A percentile compares a stretch with the other conserved stretches of the same genome.
Evolutionary conservation across 306 rosid genomes (phyloP).

Genomic region (Hippophae rhamnoides): DNA sequence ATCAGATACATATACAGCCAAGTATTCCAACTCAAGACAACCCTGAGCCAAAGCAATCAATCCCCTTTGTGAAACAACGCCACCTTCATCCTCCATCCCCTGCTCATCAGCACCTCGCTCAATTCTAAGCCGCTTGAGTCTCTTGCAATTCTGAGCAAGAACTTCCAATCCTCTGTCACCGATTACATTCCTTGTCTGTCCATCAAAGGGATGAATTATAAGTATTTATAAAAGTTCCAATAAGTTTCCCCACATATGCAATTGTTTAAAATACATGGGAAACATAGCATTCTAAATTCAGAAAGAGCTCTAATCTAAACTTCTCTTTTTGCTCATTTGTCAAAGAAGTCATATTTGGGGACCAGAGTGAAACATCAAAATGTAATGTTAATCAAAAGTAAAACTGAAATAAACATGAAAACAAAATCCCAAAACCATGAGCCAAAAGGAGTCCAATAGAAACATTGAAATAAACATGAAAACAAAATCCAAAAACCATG

Average conservation of each 20-base stretch:
- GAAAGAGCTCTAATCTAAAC: background rate
- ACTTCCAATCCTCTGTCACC: conserved; percentile 96
- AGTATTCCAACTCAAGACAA: conserved; percentile 71
- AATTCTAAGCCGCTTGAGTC: conserved; percentile 71
- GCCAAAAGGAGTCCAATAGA: too few relatives aligned
- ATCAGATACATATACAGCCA: conserved; percentile 88
- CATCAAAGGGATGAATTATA: conserved; percentile 17
- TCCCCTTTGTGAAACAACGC: conserved; percentile 93
- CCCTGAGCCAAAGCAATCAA: conserved; percentile 82
- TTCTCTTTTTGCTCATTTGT: background rate
- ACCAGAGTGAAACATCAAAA: too few relatives aligned
- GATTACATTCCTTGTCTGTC: conserved; percentile 86
- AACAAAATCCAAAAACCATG: too few relatives aligned
- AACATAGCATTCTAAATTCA: background rate
- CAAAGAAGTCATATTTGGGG: background rate
- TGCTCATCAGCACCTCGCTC: conserved; percentile 92
- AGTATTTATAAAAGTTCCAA: conserved; percentile 8
- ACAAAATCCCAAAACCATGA: too few relatives aligned
- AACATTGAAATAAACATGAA: too few relatives aligned
- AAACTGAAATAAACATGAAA: too few relatives aligned
- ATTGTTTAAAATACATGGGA: background rate
- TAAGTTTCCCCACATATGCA: background rate
- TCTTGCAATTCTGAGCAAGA: conserved; percentile 65
- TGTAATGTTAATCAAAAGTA: too few relatives aligned
- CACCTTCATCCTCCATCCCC: conserved; percentile 83